A percentile compares a stretch with the other conserved stretches of the same genome.
Evolutionary conservation across 352 stramenopile species (phyloP).

Genomic region (Phytophthora kernoviae): DNA sequence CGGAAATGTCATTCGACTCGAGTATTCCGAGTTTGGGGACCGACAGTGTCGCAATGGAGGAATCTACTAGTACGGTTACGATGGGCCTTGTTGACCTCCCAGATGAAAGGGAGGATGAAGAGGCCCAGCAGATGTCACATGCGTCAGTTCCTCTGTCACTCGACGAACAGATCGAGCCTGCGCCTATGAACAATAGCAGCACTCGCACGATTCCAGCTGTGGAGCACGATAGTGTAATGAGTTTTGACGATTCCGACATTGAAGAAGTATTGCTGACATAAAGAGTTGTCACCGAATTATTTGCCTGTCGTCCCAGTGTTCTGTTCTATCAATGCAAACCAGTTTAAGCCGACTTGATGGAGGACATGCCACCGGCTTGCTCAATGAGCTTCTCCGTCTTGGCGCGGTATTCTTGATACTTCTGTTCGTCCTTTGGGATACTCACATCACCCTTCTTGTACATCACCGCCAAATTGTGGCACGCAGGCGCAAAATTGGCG

Average conservation of each 20-base stretch:
- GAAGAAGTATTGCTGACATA: constrained; percentile 56
- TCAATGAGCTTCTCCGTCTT: constrained; percentile 81
- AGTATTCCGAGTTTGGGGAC: constrained; percentile 50
- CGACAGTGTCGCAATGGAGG: constrained; percentile 23
- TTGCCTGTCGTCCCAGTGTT: no score
- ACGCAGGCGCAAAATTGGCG: constrained; percentile 85
- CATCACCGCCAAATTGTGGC: constrained; percentile 90
- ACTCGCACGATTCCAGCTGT: background rate
- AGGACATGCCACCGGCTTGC: constrained; percentile 66
- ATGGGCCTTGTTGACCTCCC: constrained; percentile 4
- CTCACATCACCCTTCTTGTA: constrained; percentile 87
- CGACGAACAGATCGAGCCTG: background rate
- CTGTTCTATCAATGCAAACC: no score
- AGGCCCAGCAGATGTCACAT: background rate
- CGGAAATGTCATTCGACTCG: constrained; percentile 49
- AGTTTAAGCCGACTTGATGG: constrained; percentile 42
- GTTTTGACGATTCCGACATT: constrained; percentile 64
- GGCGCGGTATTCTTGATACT: constrained; percentile 75
- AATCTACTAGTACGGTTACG: constrained; percentile 7
- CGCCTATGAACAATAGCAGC: background rate
- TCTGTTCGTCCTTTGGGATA: constrained; percentile 62
- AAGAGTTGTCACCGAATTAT: background rate
- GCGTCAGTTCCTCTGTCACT: constrained; percentile 1
- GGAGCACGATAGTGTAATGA: constrained; percentile 31
- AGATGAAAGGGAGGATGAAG: constrained; percentile 1